Evolutionary conservation across 169 alveolate species (phyloP).

Genomic region (Eimeria falciformis): DNA sequence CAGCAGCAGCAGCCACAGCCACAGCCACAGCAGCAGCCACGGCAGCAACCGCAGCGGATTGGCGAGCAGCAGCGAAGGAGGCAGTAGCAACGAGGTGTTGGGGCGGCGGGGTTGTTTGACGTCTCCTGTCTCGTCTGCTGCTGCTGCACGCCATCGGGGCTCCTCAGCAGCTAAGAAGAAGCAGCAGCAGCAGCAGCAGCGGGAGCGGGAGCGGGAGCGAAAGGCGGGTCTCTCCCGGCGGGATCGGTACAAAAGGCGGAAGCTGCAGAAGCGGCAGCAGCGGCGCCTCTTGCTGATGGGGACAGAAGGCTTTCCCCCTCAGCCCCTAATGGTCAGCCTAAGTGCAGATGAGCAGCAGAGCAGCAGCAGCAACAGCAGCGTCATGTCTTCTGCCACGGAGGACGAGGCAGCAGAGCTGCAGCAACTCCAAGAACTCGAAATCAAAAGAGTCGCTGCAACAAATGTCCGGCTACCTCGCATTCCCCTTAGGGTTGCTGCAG

Average conservation of each 20-base stretch:
- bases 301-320: conserved; percentile 5
- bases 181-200: background rate
- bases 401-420: conserved; percentile 41
- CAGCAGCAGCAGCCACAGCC: conserved; percentile 1
- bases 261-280: conserved; percentile 47
- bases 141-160: background rate
- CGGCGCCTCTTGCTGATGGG: background rate
- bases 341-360: conserved; percentile 22
- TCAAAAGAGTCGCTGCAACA: background rate
- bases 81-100: conserved; percentile 14
- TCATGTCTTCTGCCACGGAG: conserved; percentile 59
- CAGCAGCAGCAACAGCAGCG: conserved; percentile 71
- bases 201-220: background rate
- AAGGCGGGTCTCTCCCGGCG: conserved; percentile 1
- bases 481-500: background rate
- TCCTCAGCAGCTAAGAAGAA: background rate
- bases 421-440: background rate
- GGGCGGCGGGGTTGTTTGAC: background rate
- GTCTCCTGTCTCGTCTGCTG: background rate
- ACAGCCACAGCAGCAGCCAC: background rate
- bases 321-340: background rate
- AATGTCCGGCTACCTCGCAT: background rate
- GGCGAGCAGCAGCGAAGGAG: conserved; percentile 15
- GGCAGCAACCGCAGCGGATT: background rate
- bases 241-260: background rate